Evolutionary conservation across 305 asterid genomes (phyloP).

Genomic region (Plantago rigida): DNA sequence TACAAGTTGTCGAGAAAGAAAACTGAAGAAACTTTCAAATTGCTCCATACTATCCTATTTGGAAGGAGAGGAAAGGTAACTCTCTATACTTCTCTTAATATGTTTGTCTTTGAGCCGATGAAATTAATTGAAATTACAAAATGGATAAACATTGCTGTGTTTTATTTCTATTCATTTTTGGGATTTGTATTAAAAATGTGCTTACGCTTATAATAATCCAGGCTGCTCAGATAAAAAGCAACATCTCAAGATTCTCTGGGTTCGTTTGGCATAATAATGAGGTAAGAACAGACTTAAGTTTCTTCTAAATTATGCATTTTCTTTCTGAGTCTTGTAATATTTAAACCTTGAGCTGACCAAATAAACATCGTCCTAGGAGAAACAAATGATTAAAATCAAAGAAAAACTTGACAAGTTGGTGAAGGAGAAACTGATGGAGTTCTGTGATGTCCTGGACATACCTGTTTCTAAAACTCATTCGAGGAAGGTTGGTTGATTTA

Average conservation of each 20-base stretch:
- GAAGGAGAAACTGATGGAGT: slow-evolving; percentile 51
- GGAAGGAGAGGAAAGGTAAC: slow-evolving; percentile 85
- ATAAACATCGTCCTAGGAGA: slow-evolving; percentile 37
- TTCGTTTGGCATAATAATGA: slow-evolving; percentile 83
- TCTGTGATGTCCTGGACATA: slow-evolving; percentile 49
- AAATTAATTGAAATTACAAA: neutral
- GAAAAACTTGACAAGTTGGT: slow-evolving; percentile 54
- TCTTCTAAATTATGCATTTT: slow-evolving; percentile 5
- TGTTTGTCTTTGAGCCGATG: slow-evolving; percentile 2
- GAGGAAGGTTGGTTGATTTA: slow-evolving; percentile 45
- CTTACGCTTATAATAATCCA: slow-evolving; percentile 32
- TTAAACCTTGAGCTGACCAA: slow-evolving; percentile 17
- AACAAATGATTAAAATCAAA: slow-evolving; percentile 39
- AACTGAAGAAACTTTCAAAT: slow-evolving; percentile 66
- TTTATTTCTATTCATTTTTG: slow-evolving; percentile 1
- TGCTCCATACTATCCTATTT: slow-evolving; percentile 65
- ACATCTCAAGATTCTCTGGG: slow-evolving; percentile 81
- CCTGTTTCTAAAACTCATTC: slow-evolving; percentile 39
- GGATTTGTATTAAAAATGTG: slow-evolving; percentile 4
- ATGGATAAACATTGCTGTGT: neutral
- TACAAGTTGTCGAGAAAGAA: slow-evolving; percentile 73
- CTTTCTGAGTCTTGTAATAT: slow-evolving; percentile 16
- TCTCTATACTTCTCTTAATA: neutral
- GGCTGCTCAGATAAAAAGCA: slow-evolving; percentile 74
- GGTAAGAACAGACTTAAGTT: slow-evolving; percentile 35